Evolutionary conservation across 306 rosid species (phyloP).

Genomic region (Glycine latifolia): DNA sequence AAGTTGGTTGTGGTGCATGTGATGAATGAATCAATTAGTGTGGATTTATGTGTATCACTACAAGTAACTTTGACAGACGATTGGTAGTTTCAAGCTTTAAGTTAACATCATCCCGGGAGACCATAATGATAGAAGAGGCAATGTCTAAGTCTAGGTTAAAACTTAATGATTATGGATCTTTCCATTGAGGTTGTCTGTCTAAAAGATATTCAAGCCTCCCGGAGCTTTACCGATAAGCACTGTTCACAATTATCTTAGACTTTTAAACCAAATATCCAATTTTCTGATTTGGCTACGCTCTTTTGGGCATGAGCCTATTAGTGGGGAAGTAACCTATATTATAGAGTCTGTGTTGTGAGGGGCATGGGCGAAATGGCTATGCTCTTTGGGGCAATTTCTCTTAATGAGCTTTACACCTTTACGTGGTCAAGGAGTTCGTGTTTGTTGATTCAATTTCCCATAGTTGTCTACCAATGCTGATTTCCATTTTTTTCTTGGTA

Average conservation of each 20-base stretch:
- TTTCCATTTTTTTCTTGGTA: not conserved
- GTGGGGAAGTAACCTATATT: not conserved
- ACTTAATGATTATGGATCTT: not conserved
- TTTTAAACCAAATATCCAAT: conserved; percentile 10
- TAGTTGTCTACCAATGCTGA: not conserved
- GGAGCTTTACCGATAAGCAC: not conserved
- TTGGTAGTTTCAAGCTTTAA: conserved; percentile 2
- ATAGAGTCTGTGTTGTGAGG: conserved; percentile 9
- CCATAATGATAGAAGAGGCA: conserved; percentile 23
- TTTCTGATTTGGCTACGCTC: not conserved
- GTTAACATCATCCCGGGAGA: conserved; percentile 18
- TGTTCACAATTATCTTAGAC: not conserved
- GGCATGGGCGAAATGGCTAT: conserved; percentile 13
- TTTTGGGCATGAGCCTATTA: not conserved
- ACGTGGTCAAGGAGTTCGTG: not conserved
- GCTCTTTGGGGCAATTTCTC: not conserved
- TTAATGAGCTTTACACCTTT: no score
- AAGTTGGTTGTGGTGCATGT: conserved; percentile 13
- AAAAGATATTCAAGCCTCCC: not conserved
- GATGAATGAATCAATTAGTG: conserved; percentile 3
- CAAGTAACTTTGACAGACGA: not conserved
- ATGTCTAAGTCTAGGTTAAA: not conserved
- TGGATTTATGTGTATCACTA: conserved; percentile 19
- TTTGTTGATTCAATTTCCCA: conserved; percentile 6
- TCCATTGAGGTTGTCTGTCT: not conserved